Base-by-base conservation (phyloP, 179 eudicot genomes). In the Spinacia oleracea region DNA sequence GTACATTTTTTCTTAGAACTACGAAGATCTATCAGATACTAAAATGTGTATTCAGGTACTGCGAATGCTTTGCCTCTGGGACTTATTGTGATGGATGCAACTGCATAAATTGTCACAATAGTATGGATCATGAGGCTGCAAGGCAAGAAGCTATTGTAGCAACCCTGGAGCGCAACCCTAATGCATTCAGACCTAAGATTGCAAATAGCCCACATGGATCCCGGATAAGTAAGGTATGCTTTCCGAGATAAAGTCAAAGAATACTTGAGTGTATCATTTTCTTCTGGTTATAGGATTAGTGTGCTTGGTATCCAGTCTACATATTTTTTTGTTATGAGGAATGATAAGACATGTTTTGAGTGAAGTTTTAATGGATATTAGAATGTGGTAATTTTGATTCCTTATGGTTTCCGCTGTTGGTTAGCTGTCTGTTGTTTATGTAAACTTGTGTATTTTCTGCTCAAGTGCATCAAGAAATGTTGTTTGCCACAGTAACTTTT, bases 51-150 rank as follows among this genome's bases (percentile, higher is more conserved):
- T 53, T 71, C 87, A 91, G 96, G 93, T 91, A 91, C 68, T 91
- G 96, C 55, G 96, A 88, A 77, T 91, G 93, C 87, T 91, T 91
- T 88, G 88, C 93, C 38, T 73, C 87, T 68, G 96, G 93, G 71
- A 77, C 68, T 45, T 87, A 85, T 81, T 91, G 93, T 82, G 88
- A 89, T 80, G 96, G 93, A 31, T 91, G 96, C 85, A 90, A 90
- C 75, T 91, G 93, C 81, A n/a, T 59, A 51, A 87, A 91, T 65
- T 91, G 96, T 81, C 86, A 90, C 87, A 90, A 91, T 78, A 89
- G 84, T 68, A 51, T 78, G 53, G 90, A 86, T 25, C 77, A 87
- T 53, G 93, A 91, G 78, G 84, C 86, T 60, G 86, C 83, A 70
- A 86, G 96, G 84, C 82, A 83, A 82, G 90, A 81, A 53, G 89